Conservation (phyloP, 306 rosid species). For the Prunus davidiana region DNA sequence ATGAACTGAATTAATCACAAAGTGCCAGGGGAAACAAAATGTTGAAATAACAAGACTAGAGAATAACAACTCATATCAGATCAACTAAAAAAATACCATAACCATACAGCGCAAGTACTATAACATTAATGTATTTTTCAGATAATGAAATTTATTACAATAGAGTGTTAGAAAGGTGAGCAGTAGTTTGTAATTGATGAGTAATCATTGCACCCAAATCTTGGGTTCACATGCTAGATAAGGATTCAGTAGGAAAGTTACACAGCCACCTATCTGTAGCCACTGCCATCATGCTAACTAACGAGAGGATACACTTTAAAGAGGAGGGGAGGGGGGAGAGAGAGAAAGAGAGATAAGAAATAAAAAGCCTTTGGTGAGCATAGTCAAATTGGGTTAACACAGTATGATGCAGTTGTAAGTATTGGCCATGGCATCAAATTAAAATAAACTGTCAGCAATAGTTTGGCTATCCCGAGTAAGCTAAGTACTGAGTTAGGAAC, state of each 20-base stretch:
- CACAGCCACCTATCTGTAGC: background rate
- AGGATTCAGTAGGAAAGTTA: background rate
- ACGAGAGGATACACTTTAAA: background rate
- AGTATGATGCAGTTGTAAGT: background rate
- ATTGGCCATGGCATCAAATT: background rate
- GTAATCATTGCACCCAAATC: background rate
- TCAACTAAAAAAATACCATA: background rate
- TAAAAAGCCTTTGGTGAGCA: background rate
- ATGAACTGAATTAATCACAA: constrained; percentile 6
- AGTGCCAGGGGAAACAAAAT: constrained; percentile 10
- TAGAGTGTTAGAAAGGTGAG: background rate
- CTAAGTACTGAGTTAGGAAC: background rate
- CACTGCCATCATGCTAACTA: background rate
- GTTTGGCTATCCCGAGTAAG: background rate
- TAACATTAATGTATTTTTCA: background rate
- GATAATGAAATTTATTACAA: background rate
- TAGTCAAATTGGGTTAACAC: background rate
- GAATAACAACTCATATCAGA: background rate
- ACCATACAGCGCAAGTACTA: background rate
- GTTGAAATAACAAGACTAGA: background rate
- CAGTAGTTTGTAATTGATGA: background rate
- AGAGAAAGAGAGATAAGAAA: background rate
- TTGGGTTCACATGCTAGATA: background rate
- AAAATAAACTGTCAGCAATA: background rate
- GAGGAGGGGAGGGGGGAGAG: background rate